Evolutionary conservation across 352 stramenopile genomes (phyloP).

Genomic region (Pythium rishiriense): DNA sequence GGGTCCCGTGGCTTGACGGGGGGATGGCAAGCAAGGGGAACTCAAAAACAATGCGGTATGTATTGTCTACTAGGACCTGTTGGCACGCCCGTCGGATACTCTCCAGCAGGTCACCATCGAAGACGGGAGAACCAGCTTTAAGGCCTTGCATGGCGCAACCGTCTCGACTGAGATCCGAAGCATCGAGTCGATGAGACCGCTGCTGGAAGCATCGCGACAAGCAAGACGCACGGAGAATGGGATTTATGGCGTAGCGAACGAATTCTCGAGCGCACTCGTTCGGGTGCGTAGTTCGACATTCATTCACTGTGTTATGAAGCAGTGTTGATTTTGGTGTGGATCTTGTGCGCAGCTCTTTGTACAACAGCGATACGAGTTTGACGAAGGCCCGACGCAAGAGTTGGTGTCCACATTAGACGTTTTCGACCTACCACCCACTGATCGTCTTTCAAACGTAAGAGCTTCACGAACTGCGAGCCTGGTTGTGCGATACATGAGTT

Average conservation of each 20-base stretch:
- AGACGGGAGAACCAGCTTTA: conserved; percentile 15
- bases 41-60: not conserved
- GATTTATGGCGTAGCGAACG: conserved; percentile 40
- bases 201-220: conserved; percentile 33
- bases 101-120: not conserved
- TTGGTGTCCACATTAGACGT: conserved; percentile 46
- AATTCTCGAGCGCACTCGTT: conserved; percentile 55
- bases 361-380: conserved; percentile 41
- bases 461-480: not conserved
- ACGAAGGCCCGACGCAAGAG: conserved; percentile 37
- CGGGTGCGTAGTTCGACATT: conserved; percentile 25
- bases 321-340: not conserved
- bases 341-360: conserved; percentile 32
- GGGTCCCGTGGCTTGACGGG: not conserved
- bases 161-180: conserved; percentile 30
- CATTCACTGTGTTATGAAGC: not conserved
- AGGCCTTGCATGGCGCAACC: conserved; percentile 28
- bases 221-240: conserved; percentile 33
- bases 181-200: conserved; percentile 24
- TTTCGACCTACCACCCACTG: conserved; percentile 45
- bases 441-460: conserved; percentile 49
- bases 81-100: not conserved
- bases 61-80: conserved; percentile 17
- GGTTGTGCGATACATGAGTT: not conserved
- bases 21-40: not conserved